Percentiles rank a stretch among this genome's conserved stretches.
phyloP scores from a whole-genome alignment of 2,329 filamentous ascomycete genomes.

The Fusarium secorum region DNA sequence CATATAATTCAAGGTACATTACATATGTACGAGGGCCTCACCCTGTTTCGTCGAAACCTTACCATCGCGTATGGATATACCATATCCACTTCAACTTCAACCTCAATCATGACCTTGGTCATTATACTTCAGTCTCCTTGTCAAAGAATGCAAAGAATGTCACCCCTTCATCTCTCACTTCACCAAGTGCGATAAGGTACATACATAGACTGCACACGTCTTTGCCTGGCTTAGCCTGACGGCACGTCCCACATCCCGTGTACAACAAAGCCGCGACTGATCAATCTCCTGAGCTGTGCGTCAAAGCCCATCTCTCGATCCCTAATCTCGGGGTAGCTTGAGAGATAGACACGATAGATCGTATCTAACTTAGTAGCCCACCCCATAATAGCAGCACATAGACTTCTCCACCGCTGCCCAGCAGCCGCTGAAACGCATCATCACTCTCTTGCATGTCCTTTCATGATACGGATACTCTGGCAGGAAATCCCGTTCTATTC shows the following conservation, averaged over 20 bases:
- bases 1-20: background rate
- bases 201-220: background rate
- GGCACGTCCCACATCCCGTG: slow-evolving; percentile 15
- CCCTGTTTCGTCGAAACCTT: background rate
- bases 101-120: background rate
- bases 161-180: background rate
- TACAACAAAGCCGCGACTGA: slow-evolving; percentile 9
- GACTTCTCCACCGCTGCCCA: background rate
- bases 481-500: slow-evolving; percentile 3
- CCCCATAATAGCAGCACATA: background rate
- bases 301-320: slow-evolving; percentile 18
- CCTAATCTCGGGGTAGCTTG: background rate
- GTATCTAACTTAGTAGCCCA: background rate
- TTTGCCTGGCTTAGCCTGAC: slow-evolving; percentile 7
- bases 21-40: slow-evolving; percentile 7
- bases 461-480: slow-evolving; percentile 3
- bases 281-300: slow-evolving; percentile 6
- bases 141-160: background rate
- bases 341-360: background rate
- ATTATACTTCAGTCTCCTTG: background rate
- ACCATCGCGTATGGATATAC: background rate
- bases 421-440: background rate
- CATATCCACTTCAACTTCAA: background rate
- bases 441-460: slow-evolving; percentile 1
- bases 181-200: background rate